Conservation (phyloP, 768 basidiomycete genomes). For the Podaxis sp. region DNA sequence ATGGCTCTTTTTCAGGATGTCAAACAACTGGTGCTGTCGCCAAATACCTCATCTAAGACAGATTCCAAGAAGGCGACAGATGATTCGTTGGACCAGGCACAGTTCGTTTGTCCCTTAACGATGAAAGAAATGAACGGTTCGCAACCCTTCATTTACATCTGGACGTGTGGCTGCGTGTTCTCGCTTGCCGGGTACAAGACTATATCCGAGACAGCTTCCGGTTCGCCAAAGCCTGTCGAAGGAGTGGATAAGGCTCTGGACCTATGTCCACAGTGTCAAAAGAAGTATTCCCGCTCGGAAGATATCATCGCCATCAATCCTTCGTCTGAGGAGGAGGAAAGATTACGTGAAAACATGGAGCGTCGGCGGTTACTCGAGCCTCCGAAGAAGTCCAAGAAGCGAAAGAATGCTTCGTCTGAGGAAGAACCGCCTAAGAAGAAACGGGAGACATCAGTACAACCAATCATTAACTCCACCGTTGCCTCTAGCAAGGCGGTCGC, state of each 20-base stretch:
- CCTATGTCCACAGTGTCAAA: slow-evolving; percentile 74
- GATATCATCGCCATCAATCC: slow-evolving; percentile 73
- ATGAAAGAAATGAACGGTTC: slow-evolving; percentile 93
- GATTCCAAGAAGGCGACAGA: slow-evolving; percentile 28
- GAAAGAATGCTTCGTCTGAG: slow-evolving; percentile 37
- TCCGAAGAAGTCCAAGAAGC: slow-evolving; percentile 57
- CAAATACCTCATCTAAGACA: slow-evolving; percentile 50
- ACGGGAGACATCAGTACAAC: slow-evolving; percentile 31
- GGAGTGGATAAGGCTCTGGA: slow-evolving; percentile 37
- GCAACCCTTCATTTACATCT: slow-evolving; percentile 84
- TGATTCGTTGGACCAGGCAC: slow-evolving; percentile 42
- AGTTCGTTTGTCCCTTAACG: slow-evolving; percentile 88
- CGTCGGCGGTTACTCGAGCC: slow-evolving; percentile 53
- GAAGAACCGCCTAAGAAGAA: slow-evolving; percentile 42
- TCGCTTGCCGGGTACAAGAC: slow-evolving; percentile 79
- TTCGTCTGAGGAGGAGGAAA: slow-evolving; percentile 54
- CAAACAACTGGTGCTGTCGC: slow-evolving; percentile 75
- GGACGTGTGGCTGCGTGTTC: slow-evolving; percentile 87
- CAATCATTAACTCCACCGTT: slow-evolving; percentile 48
- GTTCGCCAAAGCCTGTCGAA: slow-evolving; percentile 23
- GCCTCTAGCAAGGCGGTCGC: slow-evolving; percentile 63
- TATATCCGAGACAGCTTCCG: slow-evolving; percentile 35
- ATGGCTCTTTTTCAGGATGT: slow-evolving; percentile 57
- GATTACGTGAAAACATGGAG: slow-evolving; percentile 53
- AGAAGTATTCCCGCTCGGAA: slow-evolving; percentile 53